Evolutionary conservation across 1,139 yeast genomes (phyloP).

Genomic region (Suhomyces taliae): DNA sequence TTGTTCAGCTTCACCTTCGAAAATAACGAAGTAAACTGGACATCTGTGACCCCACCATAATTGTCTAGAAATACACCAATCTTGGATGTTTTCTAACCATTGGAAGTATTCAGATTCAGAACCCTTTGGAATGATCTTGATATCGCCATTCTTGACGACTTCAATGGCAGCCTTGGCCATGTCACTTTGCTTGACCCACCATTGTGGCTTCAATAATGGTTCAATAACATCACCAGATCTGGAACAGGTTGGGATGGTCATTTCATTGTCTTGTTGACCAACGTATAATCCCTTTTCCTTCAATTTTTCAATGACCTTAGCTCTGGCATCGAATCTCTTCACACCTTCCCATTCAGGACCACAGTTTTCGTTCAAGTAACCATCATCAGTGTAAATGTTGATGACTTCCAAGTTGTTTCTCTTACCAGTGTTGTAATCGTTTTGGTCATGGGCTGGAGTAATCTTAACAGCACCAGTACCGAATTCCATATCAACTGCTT

Average conservation of each 20-base stretch:
- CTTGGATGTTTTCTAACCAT: constrained; percentile 96
- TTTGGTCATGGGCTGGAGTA: constrained; percentile 97
- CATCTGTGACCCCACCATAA: constrained; percentile 99
- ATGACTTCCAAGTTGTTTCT: constrained; percentile 86
- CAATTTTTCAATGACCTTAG: constrained; percentile 76
- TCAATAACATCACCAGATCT: constrained; percentile 97
- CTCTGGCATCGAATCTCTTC: constrained; percentile 94
- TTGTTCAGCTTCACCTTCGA: constrained; percentile 64
- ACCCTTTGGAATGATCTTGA: constrained; percentile 80
- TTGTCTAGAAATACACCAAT: constrained; percentile 99
- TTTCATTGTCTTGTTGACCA: constrained; percentile 90
- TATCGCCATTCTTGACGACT: constrained; percentile 81
- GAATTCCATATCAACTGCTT: constrained; percentile 98
- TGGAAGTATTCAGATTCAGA: constrained; percentile 92
- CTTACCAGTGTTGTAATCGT: constrained; percentile 95
- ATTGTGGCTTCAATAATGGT: constrained; percentile 95
- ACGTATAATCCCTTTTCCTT: constrained; percentile 72
- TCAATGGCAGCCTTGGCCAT: constrained; percentile 88
- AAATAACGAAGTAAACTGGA: constrained; percentile 85
- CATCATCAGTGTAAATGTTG: constrained; percentile 90
- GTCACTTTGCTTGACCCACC: constrained; percentile 95
- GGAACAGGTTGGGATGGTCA: constrained; percentile 91
- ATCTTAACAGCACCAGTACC: constrained; percentile 99
- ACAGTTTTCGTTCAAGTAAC: constrained; percentile 85
- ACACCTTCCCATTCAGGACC: constrained; percentile 86